Base-by-base conservation (phyloP, 1,284 basidiomycete genomes). In the Cutaneotrichosporon cyanovorans region DNA sequence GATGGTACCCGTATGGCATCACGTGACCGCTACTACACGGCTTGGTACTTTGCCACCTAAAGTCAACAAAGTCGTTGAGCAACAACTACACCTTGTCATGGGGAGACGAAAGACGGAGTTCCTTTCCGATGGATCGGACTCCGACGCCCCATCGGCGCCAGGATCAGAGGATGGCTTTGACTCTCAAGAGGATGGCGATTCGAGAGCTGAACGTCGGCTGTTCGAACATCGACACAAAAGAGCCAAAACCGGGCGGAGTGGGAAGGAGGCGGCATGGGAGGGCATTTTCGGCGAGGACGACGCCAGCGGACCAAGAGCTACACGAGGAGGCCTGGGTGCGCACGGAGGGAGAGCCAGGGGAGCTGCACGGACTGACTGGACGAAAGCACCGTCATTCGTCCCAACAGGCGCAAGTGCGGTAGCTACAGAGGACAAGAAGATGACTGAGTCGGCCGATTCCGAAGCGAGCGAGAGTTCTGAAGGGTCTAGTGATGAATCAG, bases 251-350 rank as follows among this genome's bases (percentile, higher is more conserved):
- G 85, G 83, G 59, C 81, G 68, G 8, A 75, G 79, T 48, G 81
- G 79, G 22, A 87, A 84, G 65, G 83, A 85, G 31, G 80, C 83
- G 47, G 83, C 83, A 1, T 77, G 85, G 46, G 90, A 92, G 61
- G 90, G 90, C 4, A 75, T 89, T 0, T 92, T 90, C 72, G 87
- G 76, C 0, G 80, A 83, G 1, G 77, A 81, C 37, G 83, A 82
- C 46, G 83, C 85, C 4, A 12, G 8, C 4, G 2, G 12, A 2
- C n/a, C 7, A 12, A 21, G 15, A 10, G 16, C 35, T 6, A 9
- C 28, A 11, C n/a, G 40, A 11, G 31, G 50, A 10, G 56, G 59
- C 14, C 22, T 59, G 16, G 61, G 58, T 1, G 47, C 49, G 5
- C 40, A 37, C 61, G 52, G 57, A 52, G 60, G 54, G 50, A 51